These are phyloP conservation scores for Taphrina communis DNA, from an alignment of 1,139 yeast species.

Conservation along the genomic window DNA sequence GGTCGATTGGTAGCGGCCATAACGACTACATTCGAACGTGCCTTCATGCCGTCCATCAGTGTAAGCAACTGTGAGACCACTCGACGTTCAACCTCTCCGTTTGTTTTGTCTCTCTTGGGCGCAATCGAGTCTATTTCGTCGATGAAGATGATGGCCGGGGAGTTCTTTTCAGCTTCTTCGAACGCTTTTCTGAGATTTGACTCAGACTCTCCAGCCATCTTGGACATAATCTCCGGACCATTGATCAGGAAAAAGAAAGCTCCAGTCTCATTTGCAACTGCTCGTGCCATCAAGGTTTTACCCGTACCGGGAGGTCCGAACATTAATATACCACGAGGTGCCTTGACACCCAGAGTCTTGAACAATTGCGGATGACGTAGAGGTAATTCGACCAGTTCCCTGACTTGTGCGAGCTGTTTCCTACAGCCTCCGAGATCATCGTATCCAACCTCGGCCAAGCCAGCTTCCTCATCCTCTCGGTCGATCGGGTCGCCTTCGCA, in stretches of 20 bases:
- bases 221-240: conserved; percentile 99
- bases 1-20: conserved; percentile 97
- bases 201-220: conserved; percentile 99
- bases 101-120: conserved; percentile 99
- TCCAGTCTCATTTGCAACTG: conserved; percentile 98
- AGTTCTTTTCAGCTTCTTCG: conserved; percentile 98
- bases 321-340: conserved; percentile 96
- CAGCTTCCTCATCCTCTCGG: conserved; percentile 98
- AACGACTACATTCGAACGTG: conserved; percentile 94
- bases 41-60: conserved; percentile 99
- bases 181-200: conserved; percentile 96
- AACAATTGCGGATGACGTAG: conserved; percentile 96
- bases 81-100: conserved; percentile 98
- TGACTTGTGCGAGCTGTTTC: conserved; percentile 97
- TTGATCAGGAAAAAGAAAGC: conserved; percentile 96
- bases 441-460: conserved; percentile 94
- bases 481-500: conserved; percentile 99
- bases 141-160: conserved; percentile 95
- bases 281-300: conserved; percentile 99
- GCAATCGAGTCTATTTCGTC: conserved; percentile 99
- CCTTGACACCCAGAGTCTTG: conserved; percentile 96
- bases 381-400: conserved; percentile 96
- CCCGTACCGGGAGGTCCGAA: conserved; percentile 99
- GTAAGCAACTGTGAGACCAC: conserved; percentile 97
- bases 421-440: conserved; percentile 99